Base-by-base conservation (phyloP, 2,329 filamentous ascomycete species). In the Apiospora hydei region DNA sequence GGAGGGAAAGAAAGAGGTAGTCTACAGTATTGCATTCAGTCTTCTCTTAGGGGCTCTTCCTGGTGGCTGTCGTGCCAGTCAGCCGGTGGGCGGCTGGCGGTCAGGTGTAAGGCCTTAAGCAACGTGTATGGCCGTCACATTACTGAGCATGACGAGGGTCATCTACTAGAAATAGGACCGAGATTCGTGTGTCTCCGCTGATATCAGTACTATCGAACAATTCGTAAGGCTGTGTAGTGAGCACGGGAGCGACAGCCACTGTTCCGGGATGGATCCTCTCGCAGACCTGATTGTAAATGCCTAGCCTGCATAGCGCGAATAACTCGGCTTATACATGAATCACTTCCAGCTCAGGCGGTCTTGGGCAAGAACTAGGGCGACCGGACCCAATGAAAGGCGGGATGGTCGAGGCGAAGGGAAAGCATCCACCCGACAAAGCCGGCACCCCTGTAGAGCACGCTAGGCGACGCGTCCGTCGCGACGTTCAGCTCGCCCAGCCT, bases 401-500 rank as follows among this genome's bases (percentile, higher is more conserved):
- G 49, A 7, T 51, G 18, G n/a, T 24, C n/a, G n/a, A 14, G n/a
- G 51, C 51, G 24, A 30, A 53, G 51, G 24, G 51, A 24, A 30
- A 26, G 24, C 51, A 53, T 18, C 24, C 51, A 53, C 14, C 51
- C 24, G 24, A 53, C 44, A 18, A 7, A 53, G 51, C 24, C 8
- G 51, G 0, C 24, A 53, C 24, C 64, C 61, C 64, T 43, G 64
- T 67, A 24, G 64, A 26, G 26, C 64, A 43, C 34, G 64, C 34
- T 67, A 67, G 11, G 38, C 38, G 64, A 24, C 64, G 64, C 41
- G n/a, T 34, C n/a, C 41, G 26, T 67, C 64, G 34, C 64, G 64
- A 67, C 66, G 11, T 67, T 26, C n/a, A 46, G 66, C 41, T 67
- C 66, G 41, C 26, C 41, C 41, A 67, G n/a, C 66, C 6, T 67